phyloP scores from a whole-genome alignment of 139 green algal species.

The Haematococcus sp. region DNA sequence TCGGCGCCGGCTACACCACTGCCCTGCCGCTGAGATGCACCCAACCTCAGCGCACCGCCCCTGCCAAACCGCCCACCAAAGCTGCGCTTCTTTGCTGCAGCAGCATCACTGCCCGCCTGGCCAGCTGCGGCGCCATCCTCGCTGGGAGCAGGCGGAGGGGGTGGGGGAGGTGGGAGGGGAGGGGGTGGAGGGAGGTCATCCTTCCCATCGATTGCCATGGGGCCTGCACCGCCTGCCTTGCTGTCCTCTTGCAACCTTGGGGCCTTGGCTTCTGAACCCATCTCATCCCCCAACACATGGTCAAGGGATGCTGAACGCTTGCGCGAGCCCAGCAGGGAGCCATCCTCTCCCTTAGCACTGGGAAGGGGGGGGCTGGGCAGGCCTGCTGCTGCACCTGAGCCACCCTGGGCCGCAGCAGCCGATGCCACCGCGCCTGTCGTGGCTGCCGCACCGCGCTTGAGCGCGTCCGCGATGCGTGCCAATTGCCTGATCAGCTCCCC shows the following conservation, averaged over 20 bases:
- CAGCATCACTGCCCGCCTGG: too few species aligned
- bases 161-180: too few species aligned
- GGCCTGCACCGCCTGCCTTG: background rate
- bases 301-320: too few species aligned
- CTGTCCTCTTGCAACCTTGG: background rate
- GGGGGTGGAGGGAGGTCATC: background rate
- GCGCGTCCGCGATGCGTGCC: slow-evolving; percentile 5
- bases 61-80: slow-evolving; percentile 4
- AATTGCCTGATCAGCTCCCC: slow-evolving; percentile 8
- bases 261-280: too few species aligned
- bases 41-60: background rate
- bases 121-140: background rate
- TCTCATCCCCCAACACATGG: too few species aligned
- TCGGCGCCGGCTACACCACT: background rate
- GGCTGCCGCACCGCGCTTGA: background rate
- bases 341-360: too few species aligned
- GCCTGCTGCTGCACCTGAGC: background rate
- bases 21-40: too few species aligned
- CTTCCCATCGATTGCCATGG: background rate
- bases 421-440: background rate
- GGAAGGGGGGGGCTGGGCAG: background rate
- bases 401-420: background rate
- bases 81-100: background rate
- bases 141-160: background rate
- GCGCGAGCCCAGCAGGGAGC: too few species aligned